Conservation (phyloP, 257 asterid genomes). For the Paulownia fortunei region DNA sequence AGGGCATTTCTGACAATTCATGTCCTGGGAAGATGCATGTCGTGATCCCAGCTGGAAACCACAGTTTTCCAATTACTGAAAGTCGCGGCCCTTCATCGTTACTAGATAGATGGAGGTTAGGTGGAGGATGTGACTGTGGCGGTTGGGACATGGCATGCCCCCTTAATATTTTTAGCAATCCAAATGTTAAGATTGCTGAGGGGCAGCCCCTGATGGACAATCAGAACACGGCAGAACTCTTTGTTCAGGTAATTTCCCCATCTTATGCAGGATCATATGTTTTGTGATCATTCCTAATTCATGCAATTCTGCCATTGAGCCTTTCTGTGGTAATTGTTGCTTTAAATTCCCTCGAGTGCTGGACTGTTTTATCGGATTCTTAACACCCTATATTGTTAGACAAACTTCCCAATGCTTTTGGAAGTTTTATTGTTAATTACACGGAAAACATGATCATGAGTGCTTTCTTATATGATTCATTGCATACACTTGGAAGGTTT, state of each 20-base stretch:
- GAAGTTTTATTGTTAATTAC: too few species aligned
- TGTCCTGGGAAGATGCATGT: slow-evolving; percentile 59
- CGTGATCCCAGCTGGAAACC: slow-evolving; percentile 86
- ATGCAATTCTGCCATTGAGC: not conserved
- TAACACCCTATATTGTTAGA: too few species aligned
- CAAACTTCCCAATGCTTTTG: too few species aligned
- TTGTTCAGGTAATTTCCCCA: slow-evolving; percentile 63
- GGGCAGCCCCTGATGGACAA: slow-evolving; percentile 46
- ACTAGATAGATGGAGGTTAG: slow-evolving; percentile 87
- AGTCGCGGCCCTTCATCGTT: slow-evolving; percentile 72
- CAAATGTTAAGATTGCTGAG: slow-evolving; percentile 42
- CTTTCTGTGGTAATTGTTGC: not conserved
- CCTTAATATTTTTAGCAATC: slow-evolving; percentile 59
- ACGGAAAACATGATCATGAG: not conserved
- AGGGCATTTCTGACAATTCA: slow-evolving; percentile 25
- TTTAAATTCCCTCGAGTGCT: not conserved
- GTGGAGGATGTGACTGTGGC: slow-evolving; percentile 98
- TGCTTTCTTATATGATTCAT: too few species aligned
- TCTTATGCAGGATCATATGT: not conserved
- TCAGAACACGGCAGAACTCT: slow-evolving; percentile 58
- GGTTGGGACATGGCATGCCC: slow-evolving; percentile 99
- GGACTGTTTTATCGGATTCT: not conserved
- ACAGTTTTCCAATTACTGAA: slow-evolving; percentile 68
- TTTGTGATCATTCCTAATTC: not conserved
- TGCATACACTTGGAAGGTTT: too few species aligned